Base-by-base conservation (phyloP, 768 basidiomycete species). In the Lactarius psammicola region DNA sequence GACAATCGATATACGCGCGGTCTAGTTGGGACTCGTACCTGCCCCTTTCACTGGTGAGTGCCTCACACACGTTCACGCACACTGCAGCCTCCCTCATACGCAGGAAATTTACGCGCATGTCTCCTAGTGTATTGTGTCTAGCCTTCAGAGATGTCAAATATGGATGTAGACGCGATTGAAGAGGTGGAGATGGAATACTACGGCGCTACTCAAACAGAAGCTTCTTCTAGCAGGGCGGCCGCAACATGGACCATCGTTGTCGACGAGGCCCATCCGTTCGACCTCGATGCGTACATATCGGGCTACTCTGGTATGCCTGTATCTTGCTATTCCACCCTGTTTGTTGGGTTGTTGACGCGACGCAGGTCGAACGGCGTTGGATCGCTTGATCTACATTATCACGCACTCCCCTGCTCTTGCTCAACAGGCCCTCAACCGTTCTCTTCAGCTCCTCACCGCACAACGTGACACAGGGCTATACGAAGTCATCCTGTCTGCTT, bases 241-340 rank as follows among this genome's bases (percentile, higher is more conserved):
- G 13, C 54, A 30, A 20, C 49, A 7, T 51, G 44, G 56, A 56
- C 40, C 18, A 51, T 70, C 20, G 38, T 67, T 15, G 82, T 94
- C 17, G 88, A 94, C 75, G 90, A 91, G 51, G 81, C 82, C 0
- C 92, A 94, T 72, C 92, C 94, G 4, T 95, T 94, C 73, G 94
- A 96, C 73, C 83, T 95, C 60, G 94, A 95, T 64, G 76, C 84
- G 49, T 90, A 92, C 75, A 86, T 88, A 65, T 79, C 87, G 51
- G 83, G 85, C 60, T 95, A 95, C 77, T 81, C 86, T 68, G 91
- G 93, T 90, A 53, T 51, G 78, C 60, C n/a, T 17, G 56, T 72
- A 30, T 65, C 20, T 49, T 55, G 20, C 33, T 28, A 4, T 55
- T 54, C 26, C 49, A 15, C 28, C 20, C 28, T 28, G 23, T 36